A percentile compares a stretch with the other conserved stretches of the same genome.
phyloP scores from a whole-genome alignment of 2,329 filamentous ascomycete species.

The Chrysoporthe austroafricana region DNA sequence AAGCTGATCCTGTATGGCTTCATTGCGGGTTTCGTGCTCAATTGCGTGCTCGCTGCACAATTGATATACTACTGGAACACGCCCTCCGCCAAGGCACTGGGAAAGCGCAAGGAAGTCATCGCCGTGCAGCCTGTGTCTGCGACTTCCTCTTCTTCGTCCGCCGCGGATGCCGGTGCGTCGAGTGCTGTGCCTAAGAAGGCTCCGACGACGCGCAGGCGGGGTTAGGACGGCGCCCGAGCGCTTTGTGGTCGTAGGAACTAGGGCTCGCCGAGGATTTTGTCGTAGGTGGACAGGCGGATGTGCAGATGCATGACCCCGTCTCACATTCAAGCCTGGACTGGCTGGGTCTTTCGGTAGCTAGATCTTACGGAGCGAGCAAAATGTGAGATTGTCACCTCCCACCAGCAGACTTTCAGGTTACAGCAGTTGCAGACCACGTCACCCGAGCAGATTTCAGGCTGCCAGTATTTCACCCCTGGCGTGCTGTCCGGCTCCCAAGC shows the following conservation, averaged over 20 bases:
- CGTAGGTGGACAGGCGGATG: conserved; percentile 2
- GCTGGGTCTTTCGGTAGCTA: conserved; percentile 17
- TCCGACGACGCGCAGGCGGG: conserved; percentile 48
- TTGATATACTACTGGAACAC: conserved; percentile 97
- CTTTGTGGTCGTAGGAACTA: too few relatives aligned
- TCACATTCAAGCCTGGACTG: conserved; percentile 13
- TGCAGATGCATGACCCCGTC: conserved; percentile 15
- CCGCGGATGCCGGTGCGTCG: conserved; percentile 29
- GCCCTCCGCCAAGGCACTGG: conserved; percentile 41
- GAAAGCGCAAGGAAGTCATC: conserved; percentile 44
- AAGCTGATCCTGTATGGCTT: conserved; percentile 95
- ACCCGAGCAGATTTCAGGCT: conserved; percentile 10
- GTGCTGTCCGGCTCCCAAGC: neutral
- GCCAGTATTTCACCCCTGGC: neutral
- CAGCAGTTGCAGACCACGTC: neutral
- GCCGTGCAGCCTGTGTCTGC: conserved; percentile 31
- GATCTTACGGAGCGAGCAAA: conserved; percentile 15
- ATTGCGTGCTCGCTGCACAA: conserved; percentile 82
- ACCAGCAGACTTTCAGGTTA: neutral
- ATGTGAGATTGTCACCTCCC: conserved; percentile 5
- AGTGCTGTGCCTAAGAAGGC: conserved; percentile 41
- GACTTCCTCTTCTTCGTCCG: conserved; percentile 35
- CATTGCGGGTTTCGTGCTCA: conserved; percentile 87
- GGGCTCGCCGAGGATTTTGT: neutral
- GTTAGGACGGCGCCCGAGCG: conserved; percentile 31